Conservation (phyloP, 2,329 filamentous ascomycete genomes). For the Ceratocystis destructans region DNA sequence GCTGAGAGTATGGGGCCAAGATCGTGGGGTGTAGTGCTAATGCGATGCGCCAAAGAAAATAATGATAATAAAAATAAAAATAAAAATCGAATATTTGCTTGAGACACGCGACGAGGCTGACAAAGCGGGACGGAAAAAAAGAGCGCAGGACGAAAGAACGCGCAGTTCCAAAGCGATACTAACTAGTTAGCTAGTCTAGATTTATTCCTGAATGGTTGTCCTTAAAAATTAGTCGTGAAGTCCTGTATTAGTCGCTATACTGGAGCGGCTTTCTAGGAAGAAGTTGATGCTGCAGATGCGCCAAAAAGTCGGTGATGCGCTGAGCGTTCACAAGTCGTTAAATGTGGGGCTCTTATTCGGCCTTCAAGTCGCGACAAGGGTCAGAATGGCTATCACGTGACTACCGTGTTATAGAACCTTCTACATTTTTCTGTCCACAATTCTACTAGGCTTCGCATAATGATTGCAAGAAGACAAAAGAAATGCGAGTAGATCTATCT, state of each 20-base stretch:
- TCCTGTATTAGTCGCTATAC: not conserved
- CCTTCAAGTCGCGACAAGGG: not conserved
- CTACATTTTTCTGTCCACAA: too few species aligned
- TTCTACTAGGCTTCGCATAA: too few species aligned
- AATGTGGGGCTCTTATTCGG: not conserved
- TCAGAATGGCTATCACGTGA: not conserved
- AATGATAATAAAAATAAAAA: not conserved
- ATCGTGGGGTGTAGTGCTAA: not conserved
- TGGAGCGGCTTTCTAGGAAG: not conserved
- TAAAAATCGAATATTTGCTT: constrained; percentile 8
- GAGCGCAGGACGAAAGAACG: not conserved
- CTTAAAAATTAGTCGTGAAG: not conserved
- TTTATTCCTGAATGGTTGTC: not conserved
- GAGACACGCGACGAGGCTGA: constrained; percentile 15
- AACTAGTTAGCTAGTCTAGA: not conserved
- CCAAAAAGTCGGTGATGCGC: not conserved
- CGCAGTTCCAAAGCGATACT: not conserved
- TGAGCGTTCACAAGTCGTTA: not conserved
- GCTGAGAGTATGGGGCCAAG: too few species aligned
- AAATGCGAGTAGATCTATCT: too few species aligned
- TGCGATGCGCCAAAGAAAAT: not conserved
- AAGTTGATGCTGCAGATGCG: not conserved
- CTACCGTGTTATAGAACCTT: too few species aligned
- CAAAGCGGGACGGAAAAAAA: not conserved
- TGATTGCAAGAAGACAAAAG: too few species aligned